Evolutionary conservation across 192 early-diverging fungal species (phyloP).

Genomic region (Coemansia sp.): DNA sequence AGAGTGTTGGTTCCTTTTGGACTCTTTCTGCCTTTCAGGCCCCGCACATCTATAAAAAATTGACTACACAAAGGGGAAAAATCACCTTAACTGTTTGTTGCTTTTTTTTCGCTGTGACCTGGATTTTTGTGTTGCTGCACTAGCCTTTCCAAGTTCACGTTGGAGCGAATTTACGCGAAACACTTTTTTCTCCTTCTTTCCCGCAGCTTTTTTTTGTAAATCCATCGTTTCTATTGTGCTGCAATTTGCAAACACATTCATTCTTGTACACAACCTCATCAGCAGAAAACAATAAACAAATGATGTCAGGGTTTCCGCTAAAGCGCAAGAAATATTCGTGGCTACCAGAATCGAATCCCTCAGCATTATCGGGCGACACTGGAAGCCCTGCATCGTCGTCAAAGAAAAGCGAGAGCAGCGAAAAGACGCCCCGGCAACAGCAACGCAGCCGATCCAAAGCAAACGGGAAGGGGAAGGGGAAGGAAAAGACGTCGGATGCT

Average conservation of each 20-base stretch:
- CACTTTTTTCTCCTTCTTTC: background rate
- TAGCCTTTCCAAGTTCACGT: too few species aligned
- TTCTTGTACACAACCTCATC: background rate
- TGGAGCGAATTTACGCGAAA: too few species aligned
- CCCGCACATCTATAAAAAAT: background rate
- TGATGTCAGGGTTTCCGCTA: conserved; percentile 34
- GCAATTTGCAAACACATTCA: background rate
- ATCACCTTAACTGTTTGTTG: too few species aligned
- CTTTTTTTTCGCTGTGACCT: background rate
- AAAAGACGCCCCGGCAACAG: conserved; percentile 11
- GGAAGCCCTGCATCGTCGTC: background rate
- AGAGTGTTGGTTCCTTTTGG: background rate
- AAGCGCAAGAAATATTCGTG: conserved; percentile 56
- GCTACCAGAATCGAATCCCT: conserved; percentile 50
- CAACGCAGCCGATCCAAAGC: conserved; percentile 8
- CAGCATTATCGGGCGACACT: conserved; percentile 44
- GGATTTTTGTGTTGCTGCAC: background rate
- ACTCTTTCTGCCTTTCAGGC: background rate
- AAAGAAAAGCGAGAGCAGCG: conserved; percentile 22
- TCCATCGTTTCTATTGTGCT: background rate
- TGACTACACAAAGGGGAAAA: background rate
- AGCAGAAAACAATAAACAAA: background rate
- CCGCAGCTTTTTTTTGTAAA: background rate
- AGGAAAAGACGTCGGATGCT: conserved; percentile 4
- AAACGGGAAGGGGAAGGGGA: conserved; percentile 13